These are phyloP conservation scores for Nothophaeocryptopus gaeumannii DNA, from an alignment of 2,329 filamentous ascomycete genomes.

Conservation along the genomic window DNA sequence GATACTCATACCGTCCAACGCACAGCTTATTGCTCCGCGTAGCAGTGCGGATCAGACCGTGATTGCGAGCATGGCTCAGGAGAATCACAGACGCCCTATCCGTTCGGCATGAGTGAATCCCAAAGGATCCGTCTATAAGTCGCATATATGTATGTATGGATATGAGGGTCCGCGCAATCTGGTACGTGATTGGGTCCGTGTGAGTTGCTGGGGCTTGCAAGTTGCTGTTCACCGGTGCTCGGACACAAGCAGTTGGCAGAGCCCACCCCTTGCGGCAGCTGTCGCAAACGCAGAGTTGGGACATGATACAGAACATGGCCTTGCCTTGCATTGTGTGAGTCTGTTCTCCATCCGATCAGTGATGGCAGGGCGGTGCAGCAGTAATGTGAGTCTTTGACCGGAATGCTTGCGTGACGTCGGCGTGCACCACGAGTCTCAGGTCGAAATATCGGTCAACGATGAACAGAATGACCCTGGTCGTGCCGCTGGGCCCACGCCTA, in stretches of 20 bases:
- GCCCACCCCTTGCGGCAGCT: too few species aligned
- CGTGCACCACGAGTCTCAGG: too few species aligned
- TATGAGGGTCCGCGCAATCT: conserved; percentile 8
- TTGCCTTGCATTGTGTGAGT: neutral
- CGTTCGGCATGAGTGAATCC: conserved; percentile 9
- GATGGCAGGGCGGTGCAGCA: conserved; percentile 1
- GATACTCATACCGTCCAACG: conserved; percentile 5
- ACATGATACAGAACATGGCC: too few species aligned
- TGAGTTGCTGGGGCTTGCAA: neutral
- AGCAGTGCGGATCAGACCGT: conserved; percentile 7
- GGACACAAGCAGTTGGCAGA: neutral
- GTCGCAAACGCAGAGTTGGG: too few species aligned
- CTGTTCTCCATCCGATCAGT: conserved; percentile 1
- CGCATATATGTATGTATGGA: conserved; percentile 7
- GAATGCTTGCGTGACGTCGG: conserved; percentile 5
- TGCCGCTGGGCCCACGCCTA: too few species aligned
- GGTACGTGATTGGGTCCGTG: conserved; percentile 10
- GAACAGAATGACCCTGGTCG: too few species aligned
- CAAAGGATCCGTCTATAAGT: conserved; percentile 2
- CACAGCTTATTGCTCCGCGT: conserved; percentile 15
- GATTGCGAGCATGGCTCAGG: conserved; percentile 10
- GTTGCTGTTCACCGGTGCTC: conserved; percentile 10
- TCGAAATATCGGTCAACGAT: too few species aligned
- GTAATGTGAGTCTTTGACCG: conserved; percentile 5
- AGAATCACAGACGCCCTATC: conserved; percentile 8